These are phyloP conservation scores for Fusarium neocosmosporiellum DNA, from an alignment of 2,329 filamentous ascomycete species.

Conservation along the genomic window DNA sequence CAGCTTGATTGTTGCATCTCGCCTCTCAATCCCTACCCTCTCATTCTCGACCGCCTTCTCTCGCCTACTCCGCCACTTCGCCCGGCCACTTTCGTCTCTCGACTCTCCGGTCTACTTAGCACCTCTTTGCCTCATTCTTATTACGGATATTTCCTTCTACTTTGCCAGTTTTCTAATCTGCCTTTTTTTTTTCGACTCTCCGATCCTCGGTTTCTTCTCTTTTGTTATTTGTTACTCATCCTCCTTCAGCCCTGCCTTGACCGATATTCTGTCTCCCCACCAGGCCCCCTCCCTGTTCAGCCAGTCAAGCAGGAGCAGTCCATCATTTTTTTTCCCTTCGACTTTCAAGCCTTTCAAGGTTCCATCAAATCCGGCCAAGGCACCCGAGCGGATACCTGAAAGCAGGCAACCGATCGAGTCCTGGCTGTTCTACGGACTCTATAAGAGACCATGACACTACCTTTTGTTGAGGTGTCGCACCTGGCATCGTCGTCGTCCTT, in stretches of 20 bases:
- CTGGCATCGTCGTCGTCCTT: constrained; percentile 85
- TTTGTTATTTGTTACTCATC: constrained; percentile 33
- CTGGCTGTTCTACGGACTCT: constrained; percentile 29
- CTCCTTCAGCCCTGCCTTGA: constrained; percentile 24
- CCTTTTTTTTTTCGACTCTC: constrained; percentile 8
- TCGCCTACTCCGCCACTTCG: constrained; percentile 37
- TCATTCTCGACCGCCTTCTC: constrained; percentile 39
- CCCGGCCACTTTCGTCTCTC: constrained; percentile 28
- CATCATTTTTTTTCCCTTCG: constrained; percentile 14
- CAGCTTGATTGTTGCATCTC: constrained; percentile 32
- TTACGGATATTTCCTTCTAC: constrained; percentile 20
- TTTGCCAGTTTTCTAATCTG: constrained; percentile 18
- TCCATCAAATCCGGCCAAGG: constrained; percentile 28
- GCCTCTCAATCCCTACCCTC: constrained; percentile 31
- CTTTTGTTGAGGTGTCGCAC: constrained; percentile 75
- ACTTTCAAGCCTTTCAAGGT: constrained; percentile 27
- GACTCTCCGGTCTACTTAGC: constrained; percentile 19
- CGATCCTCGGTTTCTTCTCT: constrained; percentile 19
- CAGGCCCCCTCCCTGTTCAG: constrained; percentile 26
- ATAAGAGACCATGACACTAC: constrained; percentile 53
- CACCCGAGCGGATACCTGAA: constrained; percentile 38
- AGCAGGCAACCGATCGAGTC: constrained; percentile 36
- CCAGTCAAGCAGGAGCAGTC: constrained; percentile 33
- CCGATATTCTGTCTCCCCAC: constrained; percentile 36
- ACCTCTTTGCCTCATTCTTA: constrained; percentile 17